A percentile compares a stretch with the other conserved stretches of the same genome.
These are phyloP conservation scores for Arabidopsis lyrata DNA, from an alignment of 441 rosid species.

Conservation along the genomic window DNA sequence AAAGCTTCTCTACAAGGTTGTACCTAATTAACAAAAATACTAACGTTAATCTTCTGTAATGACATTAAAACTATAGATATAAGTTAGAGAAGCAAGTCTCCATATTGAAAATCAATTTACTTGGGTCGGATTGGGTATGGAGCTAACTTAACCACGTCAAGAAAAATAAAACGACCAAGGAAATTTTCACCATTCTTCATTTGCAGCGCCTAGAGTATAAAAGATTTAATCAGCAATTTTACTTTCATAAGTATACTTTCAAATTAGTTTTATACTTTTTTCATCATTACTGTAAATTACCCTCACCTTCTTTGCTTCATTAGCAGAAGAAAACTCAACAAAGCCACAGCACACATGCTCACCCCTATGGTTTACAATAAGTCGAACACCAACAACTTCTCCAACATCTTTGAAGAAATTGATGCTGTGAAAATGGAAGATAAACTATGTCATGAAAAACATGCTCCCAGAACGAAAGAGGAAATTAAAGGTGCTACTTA, in stretches of 20 bases:
- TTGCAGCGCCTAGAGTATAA: background rate
- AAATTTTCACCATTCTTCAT: background rate
- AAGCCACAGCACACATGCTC: background rate
- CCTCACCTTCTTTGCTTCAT: background rate
- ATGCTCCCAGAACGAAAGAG: background rate
- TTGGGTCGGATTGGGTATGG: background rate
- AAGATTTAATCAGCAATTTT: background rate
- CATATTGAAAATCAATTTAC: background rate
- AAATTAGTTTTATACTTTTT: background rate
- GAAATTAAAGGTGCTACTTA: background rate
- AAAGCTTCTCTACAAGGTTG: too few species aligned
- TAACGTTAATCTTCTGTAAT: too few species aligned
- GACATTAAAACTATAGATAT: too few species aligned
- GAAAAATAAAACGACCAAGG: background rate
- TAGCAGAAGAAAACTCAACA: constrained; percentile 10
- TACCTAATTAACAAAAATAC: too few species aligned
- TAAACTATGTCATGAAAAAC: background rate
- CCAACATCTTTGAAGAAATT: constrained; percentile 1
- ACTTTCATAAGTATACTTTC: background rate
- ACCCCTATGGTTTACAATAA: background rate
- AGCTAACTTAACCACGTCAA: background rate
- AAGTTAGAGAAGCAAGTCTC: background rate
- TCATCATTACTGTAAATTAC: background rate
- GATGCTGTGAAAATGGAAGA: background rate
- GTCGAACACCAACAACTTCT: background rate